phyloP scores from a whole-genome alignment of 768 basidiomycete genomes.

The Lactarius psammicola region DNA sequence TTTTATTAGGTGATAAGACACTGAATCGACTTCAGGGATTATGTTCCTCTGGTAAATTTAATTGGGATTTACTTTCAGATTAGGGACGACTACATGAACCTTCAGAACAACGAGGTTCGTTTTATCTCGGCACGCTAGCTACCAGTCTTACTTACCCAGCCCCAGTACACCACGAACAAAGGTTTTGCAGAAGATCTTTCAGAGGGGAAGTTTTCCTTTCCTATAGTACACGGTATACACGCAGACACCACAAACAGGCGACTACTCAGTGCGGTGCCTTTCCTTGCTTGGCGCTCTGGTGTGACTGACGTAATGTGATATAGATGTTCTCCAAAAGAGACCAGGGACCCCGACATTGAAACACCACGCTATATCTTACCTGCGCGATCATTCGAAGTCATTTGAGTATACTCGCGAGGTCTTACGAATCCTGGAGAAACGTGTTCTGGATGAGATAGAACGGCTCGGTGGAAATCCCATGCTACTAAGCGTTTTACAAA shows the following conservation, averaged over 20 bases:
- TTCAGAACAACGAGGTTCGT: constrained; percentile 78
- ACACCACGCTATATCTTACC: constrained; percentile 72
- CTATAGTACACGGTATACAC: constrained; percentile 85
- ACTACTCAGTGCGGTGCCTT: constrained; percentile 66
- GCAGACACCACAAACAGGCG: constrained; percentile 73
- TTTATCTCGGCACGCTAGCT: background rate
- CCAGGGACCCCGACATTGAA: constrained; percentile 82
- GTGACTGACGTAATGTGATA: background rate
- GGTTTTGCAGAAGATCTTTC: constrained; percentile 92
- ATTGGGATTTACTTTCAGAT: constrained; percentile 97
- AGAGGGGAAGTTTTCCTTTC: constrained; percentile 98
- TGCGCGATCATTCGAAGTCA: constrained; percentile 71
- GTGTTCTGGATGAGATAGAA: constrained; percentile 65
- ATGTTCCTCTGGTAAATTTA: constrained; percentile 88
- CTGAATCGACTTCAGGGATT: constrained; percentile 54
- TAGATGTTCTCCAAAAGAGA: constrained; percentile 88
- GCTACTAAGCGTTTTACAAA: constrained; percentile 57
- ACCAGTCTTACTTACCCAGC: background rate
- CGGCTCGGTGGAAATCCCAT: constrained; percentile 74
- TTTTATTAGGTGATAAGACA: background rate
- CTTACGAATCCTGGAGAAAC: constrained; percentile 60
- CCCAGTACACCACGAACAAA: constrained; percentile 78
- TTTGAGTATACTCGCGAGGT: constrained; percentile 85
- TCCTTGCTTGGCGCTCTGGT: background rate
- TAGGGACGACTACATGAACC: constrained; percentile 95